These are phyloP conservation scores for Colletotrichum tropicale DNA, from an alignment of 2,329 filamentous ascomycete genomes.

Conservation along the genomic window DNA sequence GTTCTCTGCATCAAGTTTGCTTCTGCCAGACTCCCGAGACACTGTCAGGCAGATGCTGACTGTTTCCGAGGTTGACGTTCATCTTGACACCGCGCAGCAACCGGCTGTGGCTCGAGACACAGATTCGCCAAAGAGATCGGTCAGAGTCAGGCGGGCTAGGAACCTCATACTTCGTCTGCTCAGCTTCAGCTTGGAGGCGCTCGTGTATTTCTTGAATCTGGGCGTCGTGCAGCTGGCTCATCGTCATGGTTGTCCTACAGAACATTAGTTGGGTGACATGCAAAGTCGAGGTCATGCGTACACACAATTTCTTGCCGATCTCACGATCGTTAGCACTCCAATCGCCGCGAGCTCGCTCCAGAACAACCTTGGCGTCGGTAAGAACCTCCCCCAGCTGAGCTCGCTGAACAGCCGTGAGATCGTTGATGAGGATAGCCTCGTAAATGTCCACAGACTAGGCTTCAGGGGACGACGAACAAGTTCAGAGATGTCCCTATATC, in stretches of 20 bases:
- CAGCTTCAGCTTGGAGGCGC: background rate
- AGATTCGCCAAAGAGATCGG: background rate
- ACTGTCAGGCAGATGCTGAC: too few relatives aligned
- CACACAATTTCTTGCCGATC: background rate
- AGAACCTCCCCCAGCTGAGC: background rate
- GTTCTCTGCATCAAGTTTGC: too few relatives aligned
- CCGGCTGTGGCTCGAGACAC: too few relatives aligned
- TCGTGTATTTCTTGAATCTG: background rate
- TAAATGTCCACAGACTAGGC: background rate
- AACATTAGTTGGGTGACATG: background rate
- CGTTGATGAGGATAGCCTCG: background rate
- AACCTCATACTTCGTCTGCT: background rate
- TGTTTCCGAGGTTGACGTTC: too few relatives aligned
- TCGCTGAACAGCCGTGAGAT: background rate
- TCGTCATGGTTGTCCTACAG: background rate
- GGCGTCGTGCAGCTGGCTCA: background rate
- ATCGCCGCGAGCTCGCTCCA: background rate
- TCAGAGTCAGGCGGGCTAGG: background rate
- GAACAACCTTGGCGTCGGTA: background rate
- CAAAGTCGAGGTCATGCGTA: background rate
- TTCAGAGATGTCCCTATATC: background rate
- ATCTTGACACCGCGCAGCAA: too few relatives aligned
- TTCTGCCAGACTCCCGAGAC: too few relatives aligned
- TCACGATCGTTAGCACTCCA: background rate
- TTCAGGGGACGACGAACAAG: background rate